These are phyloP conservation scores for Boletus huronensis DNA, from an alignment of 768 basidiomycete species.

Conservation along the genomic window DNA sequence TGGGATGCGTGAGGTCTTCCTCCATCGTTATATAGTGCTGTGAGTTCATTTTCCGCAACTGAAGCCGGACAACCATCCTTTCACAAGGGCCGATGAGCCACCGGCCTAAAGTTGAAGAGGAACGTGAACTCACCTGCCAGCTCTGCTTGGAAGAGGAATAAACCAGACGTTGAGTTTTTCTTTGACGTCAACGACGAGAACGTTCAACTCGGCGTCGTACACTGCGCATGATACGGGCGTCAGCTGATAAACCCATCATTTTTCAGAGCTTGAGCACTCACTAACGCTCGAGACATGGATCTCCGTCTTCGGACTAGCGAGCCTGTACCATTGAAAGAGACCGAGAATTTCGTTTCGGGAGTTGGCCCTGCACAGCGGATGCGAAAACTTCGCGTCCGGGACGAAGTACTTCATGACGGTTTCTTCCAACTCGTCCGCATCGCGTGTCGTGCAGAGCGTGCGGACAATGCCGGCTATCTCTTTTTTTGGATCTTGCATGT, in stretches of 20 bases:
- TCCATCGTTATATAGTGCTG: conserved; percentile 48
- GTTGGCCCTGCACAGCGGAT: conserved; percentile 54
- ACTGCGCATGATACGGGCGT: conserved; percentile 32
- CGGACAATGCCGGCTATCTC: conserved; percentile 47
- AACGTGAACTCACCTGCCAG: conserved; percentile 40
- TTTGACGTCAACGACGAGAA: conserved; percentile 48
- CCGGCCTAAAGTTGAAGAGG: neutral
- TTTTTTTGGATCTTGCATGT: conserved; percentile 54
- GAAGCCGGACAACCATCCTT: conserved; percentile 50
- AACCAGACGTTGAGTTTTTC: conserved; percentile 41
- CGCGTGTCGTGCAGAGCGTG: conserved; percentile 44
- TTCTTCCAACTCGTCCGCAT: conserved; percentile 47
- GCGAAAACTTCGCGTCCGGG: conserved; percentile 52
- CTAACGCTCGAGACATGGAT: conserved; percentile 42
- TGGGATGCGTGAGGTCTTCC: conserved; percentile 59
- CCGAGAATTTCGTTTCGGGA: conserved; percentile 54
- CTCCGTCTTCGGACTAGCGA: conserved; percentile 51
- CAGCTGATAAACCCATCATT: neutral
- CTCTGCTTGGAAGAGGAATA: conserved; percentile 47
- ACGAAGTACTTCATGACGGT: conserved; percentile 50
- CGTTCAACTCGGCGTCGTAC: conserved; percentile 41
- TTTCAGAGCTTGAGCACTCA: conserved; percentile 26
- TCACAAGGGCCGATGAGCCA: neutral
- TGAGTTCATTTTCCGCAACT: conserved; percentile 42
- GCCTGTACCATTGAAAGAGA: conserved; percentile 64